These are phyloP conservation scores for Aspergillus eucalypticola DNA, from an alignment of 2,329 filamentous ascomycete species.

Conservation along the genomic window DNA sequence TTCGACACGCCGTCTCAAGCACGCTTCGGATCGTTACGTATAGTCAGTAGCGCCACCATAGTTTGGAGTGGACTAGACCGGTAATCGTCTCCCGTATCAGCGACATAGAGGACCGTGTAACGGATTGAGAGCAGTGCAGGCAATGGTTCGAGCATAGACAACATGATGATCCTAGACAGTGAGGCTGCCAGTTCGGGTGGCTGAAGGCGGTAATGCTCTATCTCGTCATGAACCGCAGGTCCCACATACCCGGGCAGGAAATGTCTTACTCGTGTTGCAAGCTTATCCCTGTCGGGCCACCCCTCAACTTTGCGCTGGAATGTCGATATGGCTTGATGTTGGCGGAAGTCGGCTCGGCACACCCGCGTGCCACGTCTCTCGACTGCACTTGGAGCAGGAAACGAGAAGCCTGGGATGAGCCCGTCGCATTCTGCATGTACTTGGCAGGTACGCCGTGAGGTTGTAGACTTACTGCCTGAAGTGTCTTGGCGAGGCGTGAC, in stretches of 20 bases:
- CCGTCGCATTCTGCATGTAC: slow-evolving; percentile 24
- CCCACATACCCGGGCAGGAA: neutral
- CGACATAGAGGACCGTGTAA: no score
- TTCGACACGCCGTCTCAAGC: no score
- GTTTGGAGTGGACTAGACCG: no score
- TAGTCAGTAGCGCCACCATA: no score
- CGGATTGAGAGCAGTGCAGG: no score
- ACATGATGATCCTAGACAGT: no score
- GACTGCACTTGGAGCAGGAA: neutral
- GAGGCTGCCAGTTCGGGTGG: no score
- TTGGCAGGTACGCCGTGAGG: slow-evolving; percentile 35
- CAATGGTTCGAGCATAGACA: no score
- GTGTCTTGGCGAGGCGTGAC: neutral
- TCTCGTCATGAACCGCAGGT: no score
- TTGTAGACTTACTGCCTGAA: slow-evolving; percentile 9
- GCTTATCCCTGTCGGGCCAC: neutral
- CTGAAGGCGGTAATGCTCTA: no score
- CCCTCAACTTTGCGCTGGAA: neutral
- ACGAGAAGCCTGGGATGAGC: neutral
- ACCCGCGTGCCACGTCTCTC: neutral
- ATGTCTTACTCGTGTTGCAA: neutral
- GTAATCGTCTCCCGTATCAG: no score
- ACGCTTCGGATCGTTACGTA: no score
- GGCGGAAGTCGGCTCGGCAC: neutral
- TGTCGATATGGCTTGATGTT: neutral